Conservation (phyloP, 306 rosid genomes). For the Acmispon strigosus region DNA sequence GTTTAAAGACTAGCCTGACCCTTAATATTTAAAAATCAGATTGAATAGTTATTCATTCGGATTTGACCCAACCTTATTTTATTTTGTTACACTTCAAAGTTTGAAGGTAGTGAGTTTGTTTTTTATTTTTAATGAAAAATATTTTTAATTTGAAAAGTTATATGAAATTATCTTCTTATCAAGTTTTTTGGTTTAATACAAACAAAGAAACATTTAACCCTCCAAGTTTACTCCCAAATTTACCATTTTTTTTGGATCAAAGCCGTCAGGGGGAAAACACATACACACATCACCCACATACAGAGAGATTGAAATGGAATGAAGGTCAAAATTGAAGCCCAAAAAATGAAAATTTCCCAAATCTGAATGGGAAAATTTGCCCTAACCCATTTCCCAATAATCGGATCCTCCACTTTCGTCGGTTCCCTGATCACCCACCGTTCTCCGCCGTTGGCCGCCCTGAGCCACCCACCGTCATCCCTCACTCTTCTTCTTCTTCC, state of each 20-base stretch:
- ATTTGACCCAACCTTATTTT: no score
- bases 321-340: slow-evolving; percentile 11
- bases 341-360: slow-evolving; percentile 30
- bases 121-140: no score
- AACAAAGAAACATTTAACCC: not conserved
- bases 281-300: no score
- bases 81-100: no score
- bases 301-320: not conserved
- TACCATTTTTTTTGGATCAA: not conserved
- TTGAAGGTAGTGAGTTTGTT: no score
- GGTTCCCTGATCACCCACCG: slow-evolving; percentile 31
- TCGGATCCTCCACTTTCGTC: slow-evolving; percentile 26
- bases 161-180: no score
- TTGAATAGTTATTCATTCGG: no score
- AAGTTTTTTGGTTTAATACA: no score
- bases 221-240: not conserved
- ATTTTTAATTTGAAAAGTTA: no score
- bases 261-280: not conserved
- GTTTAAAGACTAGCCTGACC: no score
- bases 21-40: no score
- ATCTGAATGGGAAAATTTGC: slow-evolving; percentile 28
- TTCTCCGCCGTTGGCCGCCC: slow-evolving; percentile 22
- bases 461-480: not conserved
- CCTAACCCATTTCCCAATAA: slow-evolving; percentile 26
- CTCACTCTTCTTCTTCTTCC: not conserved